Evolutionary conservation across 2,329 filamentous ascomycete genomes (phyloP).

Genomic region (Fragosphaeria purpurea): DNA sequence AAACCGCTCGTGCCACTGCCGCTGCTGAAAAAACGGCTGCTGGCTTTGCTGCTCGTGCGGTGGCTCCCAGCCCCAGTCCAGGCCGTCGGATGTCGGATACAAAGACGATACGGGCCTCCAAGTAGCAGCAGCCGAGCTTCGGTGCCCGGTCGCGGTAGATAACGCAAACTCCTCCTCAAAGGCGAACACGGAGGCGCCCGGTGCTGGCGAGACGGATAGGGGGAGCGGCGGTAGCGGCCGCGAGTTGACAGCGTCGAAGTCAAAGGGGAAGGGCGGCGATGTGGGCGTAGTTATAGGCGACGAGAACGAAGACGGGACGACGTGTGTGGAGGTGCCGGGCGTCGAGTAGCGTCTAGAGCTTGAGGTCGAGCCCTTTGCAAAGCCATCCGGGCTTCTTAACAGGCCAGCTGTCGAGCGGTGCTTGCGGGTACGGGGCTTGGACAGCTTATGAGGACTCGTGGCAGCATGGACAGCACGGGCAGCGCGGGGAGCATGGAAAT

Average conservation of each 20-base stretch:
- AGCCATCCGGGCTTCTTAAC: constrained; percentile 24
- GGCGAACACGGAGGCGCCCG: constrained; percentile 6
- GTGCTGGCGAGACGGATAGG: not conserved
- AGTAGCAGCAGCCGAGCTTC: not conserved
- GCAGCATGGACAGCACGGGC: not conserved
- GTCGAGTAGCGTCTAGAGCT: constrained; percentile 18
- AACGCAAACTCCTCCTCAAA: constrained; percentile 9
- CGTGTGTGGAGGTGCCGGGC: constrained; percentile 15
- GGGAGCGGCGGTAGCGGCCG: constrained; percentile 1
- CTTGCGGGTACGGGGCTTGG: constrained; percentile 34
- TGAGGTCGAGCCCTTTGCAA: constrained; percentile 20
- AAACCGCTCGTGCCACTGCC: constrained; percentile 4
- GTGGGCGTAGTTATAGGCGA: constrained; percentile 5
- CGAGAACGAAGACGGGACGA: constrained; percentile 9
- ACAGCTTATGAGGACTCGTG: constrained; percentile 32
- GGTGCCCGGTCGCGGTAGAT: not conserved
- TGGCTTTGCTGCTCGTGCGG: constrained; percentile 9
- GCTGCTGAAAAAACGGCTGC: constrained; percentile 9
- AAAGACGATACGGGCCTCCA: constrained; percentile 5
- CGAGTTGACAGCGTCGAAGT: not conserved
- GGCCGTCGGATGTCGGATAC: not conserved
- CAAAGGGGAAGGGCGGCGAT: not conserved
- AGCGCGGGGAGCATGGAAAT: not conserved
- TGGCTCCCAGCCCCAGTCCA: constrained; percentile 6
- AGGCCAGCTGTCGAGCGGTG: constrained; percentile 32